These are phyloP conservation scores for Leishmania arabica DNA, from an alignment of 208 protist species.

Conservation along the genomic window DNA sequence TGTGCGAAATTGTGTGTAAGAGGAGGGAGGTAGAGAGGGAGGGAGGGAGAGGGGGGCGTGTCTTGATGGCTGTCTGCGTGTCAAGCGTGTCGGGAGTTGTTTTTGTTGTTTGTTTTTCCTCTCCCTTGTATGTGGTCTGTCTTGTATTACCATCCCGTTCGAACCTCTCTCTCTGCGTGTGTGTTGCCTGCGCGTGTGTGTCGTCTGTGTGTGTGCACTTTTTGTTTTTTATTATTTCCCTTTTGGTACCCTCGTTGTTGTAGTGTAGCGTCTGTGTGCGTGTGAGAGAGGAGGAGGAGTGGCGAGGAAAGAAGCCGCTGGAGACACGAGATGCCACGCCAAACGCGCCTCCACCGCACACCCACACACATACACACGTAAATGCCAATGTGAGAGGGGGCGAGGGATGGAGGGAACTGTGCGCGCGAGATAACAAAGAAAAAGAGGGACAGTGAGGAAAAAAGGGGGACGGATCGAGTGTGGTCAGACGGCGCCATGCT, in stretches of 20 bases:
- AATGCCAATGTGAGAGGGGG: background rate
- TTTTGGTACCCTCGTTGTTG: background rate
- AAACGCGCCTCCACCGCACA: background rate
- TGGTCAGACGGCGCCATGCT: background rate
- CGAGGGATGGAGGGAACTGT: background rate
- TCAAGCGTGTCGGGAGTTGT: background rate
- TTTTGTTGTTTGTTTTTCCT: background rate
- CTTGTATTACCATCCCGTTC: no score
- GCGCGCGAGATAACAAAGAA: background rate
- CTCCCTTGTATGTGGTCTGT: background rate
- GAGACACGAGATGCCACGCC: background rate
- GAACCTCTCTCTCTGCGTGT: background rate
- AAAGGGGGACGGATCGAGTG: background rate
- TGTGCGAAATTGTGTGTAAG: background rate
- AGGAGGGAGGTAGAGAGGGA: background rate
- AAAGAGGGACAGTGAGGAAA: background rate
- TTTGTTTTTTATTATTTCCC: background rate
- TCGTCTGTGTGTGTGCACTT: background rate
- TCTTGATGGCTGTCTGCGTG: background rate
- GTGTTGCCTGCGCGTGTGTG: background rate
- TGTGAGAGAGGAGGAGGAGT: background rate
- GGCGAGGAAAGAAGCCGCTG: background rate
- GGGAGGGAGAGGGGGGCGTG: background rate
- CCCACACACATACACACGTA: background rate
- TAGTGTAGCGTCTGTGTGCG: background rate